Evolutionary conservation across 2,329 filamentous ascomycete genomes (phyloP).

Genomic region (Colletotrichum liaoningense): DNA sequence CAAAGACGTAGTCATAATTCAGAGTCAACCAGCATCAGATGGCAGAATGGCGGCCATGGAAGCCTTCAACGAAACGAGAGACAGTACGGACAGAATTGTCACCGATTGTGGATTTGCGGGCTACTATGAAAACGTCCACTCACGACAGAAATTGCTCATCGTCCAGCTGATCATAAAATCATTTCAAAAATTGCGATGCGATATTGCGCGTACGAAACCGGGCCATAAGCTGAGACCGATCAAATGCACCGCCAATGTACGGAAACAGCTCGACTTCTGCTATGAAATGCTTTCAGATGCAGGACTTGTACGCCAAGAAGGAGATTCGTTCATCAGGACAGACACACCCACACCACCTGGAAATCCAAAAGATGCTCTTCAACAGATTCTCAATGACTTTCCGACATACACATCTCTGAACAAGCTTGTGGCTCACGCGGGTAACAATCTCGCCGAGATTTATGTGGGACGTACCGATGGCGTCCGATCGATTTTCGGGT

Average conservation of each 20-base stretch:
- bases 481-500: slow-evolving; percentile 18
- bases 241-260: background rate
- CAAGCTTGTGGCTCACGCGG: slow-evolving; percentile 8
- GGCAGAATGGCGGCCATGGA: background rate
- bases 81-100: slow-evolving; percentile 7
- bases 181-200: slow-evolving; percentile 21
- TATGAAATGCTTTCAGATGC: slow-evolving; percentile 2
- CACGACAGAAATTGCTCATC: slow-evolving; percentile 1
- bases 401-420: slow-evolving; percentile 12
- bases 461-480: slow-evolving; percentile 14
- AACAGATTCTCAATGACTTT: slow-evolving; percentile 1
- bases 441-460: slow-evolving; percentile 9
- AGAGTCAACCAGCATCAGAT: background rate
- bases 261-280: slow-evolving; percentile 26
- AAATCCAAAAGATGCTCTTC: background rate
- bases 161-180: background rate
- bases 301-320: slow-evolving; percentile 3
- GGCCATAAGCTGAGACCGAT: slow-evolving; percentile 9
- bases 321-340: background rate
- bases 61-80: background rate
- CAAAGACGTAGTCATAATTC: background rate
- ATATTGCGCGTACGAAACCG: slow-evolving; percentile 3
- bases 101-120: slow-evolving; percentile 14
- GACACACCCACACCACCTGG: background rate
- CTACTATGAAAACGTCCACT: slow-evolving; percentile 16